Evolutionary conservation across 306 rosid genomes (phyloP), one percentile per base, ranked within the genome.

Genomic region (Begonia fuchsioides): DNA sequence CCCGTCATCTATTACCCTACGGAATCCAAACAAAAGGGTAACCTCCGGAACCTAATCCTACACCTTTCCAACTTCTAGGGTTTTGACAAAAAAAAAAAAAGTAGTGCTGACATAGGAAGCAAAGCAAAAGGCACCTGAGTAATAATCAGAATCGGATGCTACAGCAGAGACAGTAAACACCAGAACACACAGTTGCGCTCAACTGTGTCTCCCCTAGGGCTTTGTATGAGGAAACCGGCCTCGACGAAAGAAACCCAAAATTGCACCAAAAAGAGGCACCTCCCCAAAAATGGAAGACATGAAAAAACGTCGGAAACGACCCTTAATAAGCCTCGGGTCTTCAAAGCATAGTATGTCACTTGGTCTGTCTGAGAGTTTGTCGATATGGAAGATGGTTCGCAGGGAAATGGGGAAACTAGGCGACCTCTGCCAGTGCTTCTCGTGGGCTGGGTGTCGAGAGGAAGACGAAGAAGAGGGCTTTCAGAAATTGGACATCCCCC

Each of bases 401-500:
- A 49, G 68, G 59, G 59, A 66, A 50, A 48, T 19, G 56, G 63
- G 59, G 73, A 66, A 67, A 76, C 80, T 81, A 85, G 73, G 78
- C 83, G 82, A 80, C 74, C 93, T 79, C 93, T 26, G 35, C 35
- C 35, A 26, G 35, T 81, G 93, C 67, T 67, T 65, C 75, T 78
- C 62, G 86, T 84, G 95, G 95, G 95, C 95, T 88, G 94, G 76
- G 63, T 83, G 78, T 58, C 82, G 48, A 60, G 80, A 81, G 51
- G 93, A 81, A 63, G 86, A 80, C 9, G 73, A 70, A 53, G 61
- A 69, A 65, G 67, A 68, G 85, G 93, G 80, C 81, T 80, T 73
- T 54, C 63, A 48, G 52, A 68, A 66, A 47, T 62, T 73, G 87
- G 84, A 66, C 75, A 49, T 68, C 32, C 71, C 7, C 35, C 35